Conservation (phyloP, 2,329 filamentous ascomycete genomes). For the Penicillium sp. region DNA sequence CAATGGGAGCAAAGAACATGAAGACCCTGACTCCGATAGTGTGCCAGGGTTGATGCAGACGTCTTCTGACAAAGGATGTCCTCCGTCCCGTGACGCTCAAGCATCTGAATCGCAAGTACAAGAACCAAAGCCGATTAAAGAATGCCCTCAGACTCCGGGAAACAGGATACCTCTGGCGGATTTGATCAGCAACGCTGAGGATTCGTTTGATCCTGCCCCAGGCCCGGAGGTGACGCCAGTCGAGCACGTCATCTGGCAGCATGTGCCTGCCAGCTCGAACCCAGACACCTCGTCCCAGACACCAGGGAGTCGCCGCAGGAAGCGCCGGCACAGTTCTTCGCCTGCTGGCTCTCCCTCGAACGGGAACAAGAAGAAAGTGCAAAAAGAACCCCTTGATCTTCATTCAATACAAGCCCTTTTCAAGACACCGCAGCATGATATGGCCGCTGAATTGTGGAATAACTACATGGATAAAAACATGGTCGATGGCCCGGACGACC, state of each 20-base stretch:
- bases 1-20: slow-evolving; percentile 47
- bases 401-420: slow-evolving; percentile 58
- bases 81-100: slow-evolving; percentile 16
- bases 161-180: slow-evolving; percentile 59
- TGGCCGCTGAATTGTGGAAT: slow-evolving; percentile 73
- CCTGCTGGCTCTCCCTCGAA: slow-evolving; percentile 65
- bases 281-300: slow-evolving; percentile 48
- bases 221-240: slow-evolving; percentile 54
- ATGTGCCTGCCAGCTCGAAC: slow-evolving; percentile 43
- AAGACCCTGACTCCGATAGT: slow-evolving; percentile 34
- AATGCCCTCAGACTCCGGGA: slow-evolving; percentile 57
- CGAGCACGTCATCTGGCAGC: slow-evolving; percentile 60
- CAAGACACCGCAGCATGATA: slow-evolving; percentile 67
- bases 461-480: slow-evolving; percentile 61
- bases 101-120: slow-evolving; percentile 12
- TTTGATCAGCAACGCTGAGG: slow-evolving; percentile 60
- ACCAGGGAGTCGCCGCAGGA: slow-evolving; percentile 50
- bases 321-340: slow-evolving; percentile 72
- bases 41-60: slow-evolving; percentile 26
- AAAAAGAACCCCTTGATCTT: slow-evolving; percentile 52
- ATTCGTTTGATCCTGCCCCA: slow-evolving; percentile 48
- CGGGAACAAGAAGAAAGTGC: slow-evolving; percentile 35
- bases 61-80: slow-evolving; percentile 15
- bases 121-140: slow-evolving; percentile 30
- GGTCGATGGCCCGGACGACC: slow-evolving; percentile 44